Evolutionary conservation across 2,329 filamentous ascomycete species (phyloP).

Genomic region (Botrytis hyacinthi): DNA sequence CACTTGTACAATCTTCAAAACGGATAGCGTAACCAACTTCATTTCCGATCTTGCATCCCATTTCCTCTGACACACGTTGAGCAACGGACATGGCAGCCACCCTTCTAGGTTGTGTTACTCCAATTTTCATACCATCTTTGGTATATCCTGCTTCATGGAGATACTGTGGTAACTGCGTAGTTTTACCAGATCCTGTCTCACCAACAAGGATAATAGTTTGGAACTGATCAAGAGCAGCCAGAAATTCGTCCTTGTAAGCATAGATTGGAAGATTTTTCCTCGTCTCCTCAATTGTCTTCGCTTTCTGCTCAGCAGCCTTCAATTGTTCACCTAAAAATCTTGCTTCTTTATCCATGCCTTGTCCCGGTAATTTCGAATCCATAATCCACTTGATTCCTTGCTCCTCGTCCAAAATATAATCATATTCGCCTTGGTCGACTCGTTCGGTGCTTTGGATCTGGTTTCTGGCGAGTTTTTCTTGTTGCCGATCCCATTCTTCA

Average conservation of each 20-base stretch:
- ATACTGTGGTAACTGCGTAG: conserved; percentile 92
- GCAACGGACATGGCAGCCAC: conserved; percentile 98
- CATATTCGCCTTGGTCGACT: conserved; percentile 79
- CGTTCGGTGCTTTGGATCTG: conserved; percentile 75
- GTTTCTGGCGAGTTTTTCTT: conserved; percentile 81
- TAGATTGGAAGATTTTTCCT: conserved; percentile 89
- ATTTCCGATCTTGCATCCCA: conserved; percentile 83
- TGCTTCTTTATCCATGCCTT: conserved; percentile 74
- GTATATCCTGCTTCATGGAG: conserved; percentile 89
- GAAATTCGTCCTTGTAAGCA: conserved; percentile 77
- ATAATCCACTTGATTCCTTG: conserved; percentile 84
- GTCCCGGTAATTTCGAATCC: conserved; percentile 70
- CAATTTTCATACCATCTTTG: conserved; percentile 78
- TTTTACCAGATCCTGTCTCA: conserved; percentile 94
- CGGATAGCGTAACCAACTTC: conserved; percentile 94
- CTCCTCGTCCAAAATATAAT: conserved; percentile 87
- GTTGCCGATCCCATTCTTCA: conserved; percentile 93
- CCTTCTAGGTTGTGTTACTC: conserved; percentile 89
- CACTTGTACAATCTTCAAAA: conserved; percentile 88
- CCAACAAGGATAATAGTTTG: conserved; percentile 91
- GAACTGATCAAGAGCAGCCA: conserved; percentile 80
- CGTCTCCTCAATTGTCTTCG: conserved; percentile 84
- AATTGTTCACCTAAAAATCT: conserved; percentile 75
- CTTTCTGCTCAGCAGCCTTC: conserved; percentile 84
- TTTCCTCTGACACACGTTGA: conserved; percentile 91